Base-by-base conservation (phyloP, 2,329 filamentous ascomycete species). In the Fusarium piperis region DNA sequence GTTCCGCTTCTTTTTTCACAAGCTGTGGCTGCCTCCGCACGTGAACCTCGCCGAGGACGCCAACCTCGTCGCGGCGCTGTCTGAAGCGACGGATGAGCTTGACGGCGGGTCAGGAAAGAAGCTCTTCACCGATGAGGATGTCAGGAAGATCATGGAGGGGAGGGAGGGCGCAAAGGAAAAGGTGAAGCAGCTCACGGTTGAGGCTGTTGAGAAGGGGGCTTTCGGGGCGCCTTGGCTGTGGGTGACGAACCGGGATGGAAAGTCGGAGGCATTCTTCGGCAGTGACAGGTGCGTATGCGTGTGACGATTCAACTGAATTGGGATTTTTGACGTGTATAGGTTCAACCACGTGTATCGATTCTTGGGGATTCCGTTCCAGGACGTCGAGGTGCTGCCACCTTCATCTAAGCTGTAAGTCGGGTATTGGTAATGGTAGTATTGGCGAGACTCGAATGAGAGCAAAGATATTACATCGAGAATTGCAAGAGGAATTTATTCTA, bases 191-290 rank as follows among this genome's bases (percentile, higher is more conserved):
- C 86, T 86, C 46, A 94, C 92, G 18, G 84, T 88, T 65, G 85
- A 85, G 70, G 91, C 88, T 0, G 79, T 93, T 16, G 86, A 88
- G 38, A 83, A 82, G 56, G 93, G 93, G 0, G 93, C 93, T 0
- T 95, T 93, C 79, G 93, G 93, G 0, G 89, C 90, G 56, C 93
- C 93, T 2, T 95, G 93, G 93, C 84, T 93, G 67, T 91, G 90
- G 87, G 92, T 90, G 4, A 85, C 84, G 18, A 89, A 92, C 73
- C 78, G 77, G 2, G 79, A 86, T 68, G 91, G 91, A 0, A 79
- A 85, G 62, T 85, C 85, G 55, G 90, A 93, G 81, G 88, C 91
- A 0, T 94, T 94, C 78, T 95, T 95, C 80, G 93, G 93, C 3
- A 94, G 92, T 80, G 93, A 95, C 81, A 83, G 89, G 88, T 82